Conservation (phyloP, 805 yeast genomes). For the Tetrapisispora nanseiensis region DNA sequence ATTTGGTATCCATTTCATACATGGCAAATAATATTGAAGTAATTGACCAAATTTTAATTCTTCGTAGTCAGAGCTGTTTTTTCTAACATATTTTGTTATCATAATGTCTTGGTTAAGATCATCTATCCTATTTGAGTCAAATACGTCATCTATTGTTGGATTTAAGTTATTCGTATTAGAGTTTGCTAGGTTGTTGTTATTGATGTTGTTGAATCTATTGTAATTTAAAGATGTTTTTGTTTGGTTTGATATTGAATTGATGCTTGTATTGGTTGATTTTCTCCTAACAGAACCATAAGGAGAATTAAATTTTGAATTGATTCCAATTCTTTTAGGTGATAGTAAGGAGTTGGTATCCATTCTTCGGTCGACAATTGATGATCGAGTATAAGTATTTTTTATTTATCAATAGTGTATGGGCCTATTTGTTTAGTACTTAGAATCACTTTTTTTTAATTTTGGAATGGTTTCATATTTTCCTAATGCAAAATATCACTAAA, state of each 20-base stretch:
- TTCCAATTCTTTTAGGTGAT: not conserved
- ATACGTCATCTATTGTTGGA: not conserved
- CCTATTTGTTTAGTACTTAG: too few species aligned
- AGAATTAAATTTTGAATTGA: not conserved
- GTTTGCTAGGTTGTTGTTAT: too few species aligned
- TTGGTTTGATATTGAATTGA: not conserved
- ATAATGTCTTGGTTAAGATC: not conserved
- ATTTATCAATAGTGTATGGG: not conserved
- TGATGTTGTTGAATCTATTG: too few species aligned
- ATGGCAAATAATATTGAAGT: slow-evolving; percentile 58
- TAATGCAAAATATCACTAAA: too few species aligned
- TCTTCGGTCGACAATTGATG: too few species aligned
- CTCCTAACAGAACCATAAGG: not conserved
- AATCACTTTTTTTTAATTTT: too few species aligned
- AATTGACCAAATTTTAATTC: slow-evolving; percentile 2
- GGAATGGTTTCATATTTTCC: too few species aligned
- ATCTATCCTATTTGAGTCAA: not conserved
- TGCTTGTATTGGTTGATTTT: not conserved
- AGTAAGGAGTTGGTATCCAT: not conserved
- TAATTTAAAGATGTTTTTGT: not conserved
- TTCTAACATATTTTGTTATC: not conserved
- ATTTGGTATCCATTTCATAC: slow-evolving; percentile 53
- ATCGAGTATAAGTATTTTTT: too few species aligned
- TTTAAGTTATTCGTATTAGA: too few species aligned
- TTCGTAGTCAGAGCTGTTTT: not conserved